Percentiles rank a stretch among this genome's conserved stretches.
These are phyloP conservation scores for Solanum tacnaense DNA, from an alignment of 257 asterid species.

Conservation along the genomic window DNA sequence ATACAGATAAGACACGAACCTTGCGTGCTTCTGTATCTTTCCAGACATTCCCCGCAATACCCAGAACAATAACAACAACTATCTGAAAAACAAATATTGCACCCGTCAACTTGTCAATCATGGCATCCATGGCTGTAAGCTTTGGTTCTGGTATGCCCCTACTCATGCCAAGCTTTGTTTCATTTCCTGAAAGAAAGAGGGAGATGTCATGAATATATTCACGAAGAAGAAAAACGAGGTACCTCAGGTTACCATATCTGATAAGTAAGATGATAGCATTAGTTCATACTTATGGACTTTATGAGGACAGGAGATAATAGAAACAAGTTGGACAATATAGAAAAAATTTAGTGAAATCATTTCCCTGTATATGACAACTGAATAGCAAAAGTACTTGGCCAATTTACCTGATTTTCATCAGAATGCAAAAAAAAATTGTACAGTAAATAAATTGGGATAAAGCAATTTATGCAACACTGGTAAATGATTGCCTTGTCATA, in stretches of 20 bases:
- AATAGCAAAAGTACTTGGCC: neutral
- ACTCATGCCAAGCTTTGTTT: constrained; percentile 98
- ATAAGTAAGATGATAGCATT: neutral
- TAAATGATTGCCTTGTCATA: neutral
- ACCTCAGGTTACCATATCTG: neutral
- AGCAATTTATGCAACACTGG: neutral
- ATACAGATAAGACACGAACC: constrained; percentile 30
- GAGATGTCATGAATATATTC: neutral
- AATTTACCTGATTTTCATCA: neutral
- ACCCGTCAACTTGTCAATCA: constrained; percentile 98
- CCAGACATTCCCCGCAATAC: constrained; percentile 96
- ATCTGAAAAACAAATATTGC: constrained; percentile 94
- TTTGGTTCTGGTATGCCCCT: constrained; percentile 97
- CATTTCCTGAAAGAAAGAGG: constrained; percentile 51
- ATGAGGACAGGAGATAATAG: neutral
- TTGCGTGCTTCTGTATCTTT: constrained; percentile 95
- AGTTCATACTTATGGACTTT: neutral
- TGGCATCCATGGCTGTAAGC: constrained; percentile 98
- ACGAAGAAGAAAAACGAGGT: neutral
- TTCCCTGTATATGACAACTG: neutral
- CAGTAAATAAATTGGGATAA: neutral
- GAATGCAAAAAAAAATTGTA: neutral
- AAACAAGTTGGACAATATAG: neutral
- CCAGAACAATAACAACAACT: constrained; percentile 92
- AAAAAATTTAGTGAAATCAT: neutral